Percentiles rank a stretch among this genome's conserved stretches.
Evolutionary conservation across 768 basidiomycete species (phyloP).

Genomic region (Termitomyces sp.): DNA sequence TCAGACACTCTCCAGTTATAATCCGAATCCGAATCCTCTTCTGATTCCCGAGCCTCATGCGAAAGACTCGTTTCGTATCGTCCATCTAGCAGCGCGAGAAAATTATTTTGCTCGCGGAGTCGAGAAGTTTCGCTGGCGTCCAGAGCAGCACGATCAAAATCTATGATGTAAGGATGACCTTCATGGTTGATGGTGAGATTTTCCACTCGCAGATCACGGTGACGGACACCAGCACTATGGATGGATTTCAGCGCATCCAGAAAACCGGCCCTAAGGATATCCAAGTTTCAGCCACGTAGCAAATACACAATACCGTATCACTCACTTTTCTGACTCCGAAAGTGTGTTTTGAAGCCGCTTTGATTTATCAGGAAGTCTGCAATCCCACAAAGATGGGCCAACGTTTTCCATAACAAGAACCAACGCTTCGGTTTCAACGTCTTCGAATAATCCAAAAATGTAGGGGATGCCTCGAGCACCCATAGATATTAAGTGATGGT

Average conservation of each 20-base stretch:
- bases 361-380: neutral
- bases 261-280: neutral
- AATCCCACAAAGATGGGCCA: conserved; percentile 4
- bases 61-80: neutral
- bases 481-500: conserved; percentile 8
- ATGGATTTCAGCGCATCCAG: neutral
- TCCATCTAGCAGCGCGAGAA: neutral
- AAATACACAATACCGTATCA: neutral
- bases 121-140: neutral
- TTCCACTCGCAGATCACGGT: conserved; percentile 21
- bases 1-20: neutral
- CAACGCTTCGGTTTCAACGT: conserved; percentile 1
- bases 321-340: neutral
- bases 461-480: neutral
- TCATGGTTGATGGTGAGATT: conserved; percentile 21
- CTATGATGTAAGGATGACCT: conserved; percentile 20
- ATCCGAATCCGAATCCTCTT: neutral
- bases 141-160: conserved; percentile 22
- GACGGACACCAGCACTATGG: neutral
- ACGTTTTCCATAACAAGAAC: conserved; percentile 9
- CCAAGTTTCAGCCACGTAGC: neutral
- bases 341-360: neutral
- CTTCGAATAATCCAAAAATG: conserved; percentile 5
- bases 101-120: neutral
- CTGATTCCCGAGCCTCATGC: neutral